Evolutionary conservation across 2,329 filamentous ascomycete species (phyloP).

Genomic region (Domatiomyces globalis): DNA sequence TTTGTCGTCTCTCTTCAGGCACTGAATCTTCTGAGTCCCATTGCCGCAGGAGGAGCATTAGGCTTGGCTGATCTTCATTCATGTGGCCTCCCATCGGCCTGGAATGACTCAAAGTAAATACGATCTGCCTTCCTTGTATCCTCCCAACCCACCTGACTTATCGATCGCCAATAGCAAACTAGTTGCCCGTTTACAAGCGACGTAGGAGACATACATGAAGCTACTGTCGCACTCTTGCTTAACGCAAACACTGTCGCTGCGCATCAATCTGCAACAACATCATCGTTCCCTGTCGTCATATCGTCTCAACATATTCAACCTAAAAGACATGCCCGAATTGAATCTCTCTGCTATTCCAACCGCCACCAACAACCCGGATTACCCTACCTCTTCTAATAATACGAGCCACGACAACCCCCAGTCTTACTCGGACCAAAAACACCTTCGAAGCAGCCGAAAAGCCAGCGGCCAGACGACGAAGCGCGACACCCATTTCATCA

Average conservation of each 20-base stretch:
- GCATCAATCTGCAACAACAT: background rate
- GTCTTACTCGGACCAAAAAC: background rate
- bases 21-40: too few species aligned
- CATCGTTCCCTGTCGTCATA: background rate
- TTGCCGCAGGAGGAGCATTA: too few species aligned
- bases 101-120: too few species aligned
- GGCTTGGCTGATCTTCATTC: too few species aligned
- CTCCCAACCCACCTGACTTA: too few species aligned
- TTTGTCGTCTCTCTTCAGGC: background rate
- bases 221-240: background rate
- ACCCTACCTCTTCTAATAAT: background rate
- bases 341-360: background rate
- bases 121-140: too few species aligned
- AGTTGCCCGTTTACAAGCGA: too few species aligned
- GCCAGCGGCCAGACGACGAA: background rate
- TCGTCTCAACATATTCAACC: background rate
- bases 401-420: background rate
- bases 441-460: background rate
- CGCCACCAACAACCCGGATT: background rate
- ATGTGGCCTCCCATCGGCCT: too few species aligned
- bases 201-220: background rate
- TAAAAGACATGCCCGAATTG: background rate
- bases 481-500: constrained; percentile 31
- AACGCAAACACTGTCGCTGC: background rate
- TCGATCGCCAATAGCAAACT: too few species aligned